Percentiles rank a stretch among this genome's conserved stretches.
Conservation (phyloP, 495 filamentous ascomycete species). For the Penicillium paxilli region DNA sequence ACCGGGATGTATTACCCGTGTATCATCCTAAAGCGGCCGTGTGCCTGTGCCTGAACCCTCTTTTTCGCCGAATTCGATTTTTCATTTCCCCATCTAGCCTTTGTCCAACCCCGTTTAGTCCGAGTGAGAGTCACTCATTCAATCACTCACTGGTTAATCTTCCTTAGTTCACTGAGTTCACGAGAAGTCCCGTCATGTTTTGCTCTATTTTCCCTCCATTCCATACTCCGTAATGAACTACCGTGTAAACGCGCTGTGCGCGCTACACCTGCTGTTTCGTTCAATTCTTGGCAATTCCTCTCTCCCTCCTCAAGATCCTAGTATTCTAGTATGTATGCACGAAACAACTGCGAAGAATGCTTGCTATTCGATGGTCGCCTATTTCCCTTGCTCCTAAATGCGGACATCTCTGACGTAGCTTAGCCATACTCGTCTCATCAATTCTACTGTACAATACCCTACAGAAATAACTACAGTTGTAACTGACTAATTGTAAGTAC, state of each 20-base stretch:
- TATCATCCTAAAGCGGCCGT: conserved; percentile 5
- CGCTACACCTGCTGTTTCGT: conserved; percentile 12
- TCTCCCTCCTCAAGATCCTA: not conserved
- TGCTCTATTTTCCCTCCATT: not conserved
- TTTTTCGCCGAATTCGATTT: not conserved
- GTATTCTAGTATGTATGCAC: no score
- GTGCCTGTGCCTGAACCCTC: conserved; percentile 22
- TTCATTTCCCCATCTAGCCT: not conserved
- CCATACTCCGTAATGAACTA: not conserved
- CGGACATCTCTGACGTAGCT: conserved; percentile 10
- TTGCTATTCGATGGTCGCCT: conserved; percentile 2
- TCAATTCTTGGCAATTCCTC: not conserved
- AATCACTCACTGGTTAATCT: not conserved
- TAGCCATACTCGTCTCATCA: not conserved
- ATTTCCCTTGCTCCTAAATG: conserved; percentile 11
- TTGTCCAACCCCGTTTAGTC: not conserved
- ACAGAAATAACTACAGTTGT: no score
- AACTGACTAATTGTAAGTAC: not conserved
- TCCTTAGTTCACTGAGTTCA: no score
- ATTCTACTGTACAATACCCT: no score
- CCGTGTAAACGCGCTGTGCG: conserved; percentile 26
- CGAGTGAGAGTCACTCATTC: no score
- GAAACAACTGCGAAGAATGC: not conserved
- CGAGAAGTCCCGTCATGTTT: not conserved
- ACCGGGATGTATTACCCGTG: not conserved